Conservation (phyloP, 2,329 filamentous ascomycete genomes). For the Leptosphaerulina australis region DNA sequence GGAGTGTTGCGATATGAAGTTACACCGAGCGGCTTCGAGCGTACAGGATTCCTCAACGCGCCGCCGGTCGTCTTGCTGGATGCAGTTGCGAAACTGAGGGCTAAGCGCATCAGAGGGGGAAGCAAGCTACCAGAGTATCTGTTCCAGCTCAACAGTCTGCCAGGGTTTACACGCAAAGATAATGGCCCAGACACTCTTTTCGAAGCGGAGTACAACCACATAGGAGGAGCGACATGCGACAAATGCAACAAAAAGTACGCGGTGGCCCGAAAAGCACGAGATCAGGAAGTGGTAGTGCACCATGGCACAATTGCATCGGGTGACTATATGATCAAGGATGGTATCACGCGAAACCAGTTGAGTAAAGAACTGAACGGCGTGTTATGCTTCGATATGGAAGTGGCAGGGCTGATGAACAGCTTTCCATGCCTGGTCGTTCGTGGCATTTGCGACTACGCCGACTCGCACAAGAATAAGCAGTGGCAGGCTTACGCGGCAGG, state of each 20-base stretch:
- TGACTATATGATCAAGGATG: slow-evolving; percentile 10
- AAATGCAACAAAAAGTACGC: slow-evolving; percentile 4
- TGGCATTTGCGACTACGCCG: slow-evolving; percentile 6
- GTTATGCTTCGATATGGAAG: slow-evolving; percentile 8
- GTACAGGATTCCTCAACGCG: neutral
- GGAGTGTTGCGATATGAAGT: slow-evolving; percentile 18
- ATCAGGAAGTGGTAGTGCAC: slow-evolving; percentile 9
- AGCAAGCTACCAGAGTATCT: neutral
- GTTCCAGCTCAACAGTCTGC: slow-evolving; percentile 1
- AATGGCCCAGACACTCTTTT: neutral
- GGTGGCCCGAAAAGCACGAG: neutral
- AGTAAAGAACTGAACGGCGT: slow-evolving; percentile 16
- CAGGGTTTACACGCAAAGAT: neutral
- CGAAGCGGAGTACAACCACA: slow-evolving; percentile 4
- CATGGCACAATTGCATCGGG: slow-evolving; percentile 13
- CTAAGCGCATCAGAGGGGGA: neutral
- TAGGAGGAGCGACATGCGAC: neutral
- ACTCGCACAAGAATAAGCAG: slow-evolving; percentile 6
- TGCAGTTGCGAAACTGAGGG: neutral
- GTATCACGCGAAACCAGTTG: slow-evolving; percentile 3
- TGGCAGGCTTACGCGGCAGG: slow-evolving; percentile 6
- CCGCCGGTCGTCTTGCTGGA: neutral
- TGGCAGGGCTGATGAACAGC: slow-evolving; percentile 4
- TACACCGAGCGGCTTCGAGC: neutral
- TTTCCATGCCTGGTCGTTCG: slow-evolving; percentile 5